Percentiles rank a stretch among this genome's conserved stretches.
Conservation (phyloP, 768 basidiomycete genomes). For the Leccinellum rugosiceps region DNA sequence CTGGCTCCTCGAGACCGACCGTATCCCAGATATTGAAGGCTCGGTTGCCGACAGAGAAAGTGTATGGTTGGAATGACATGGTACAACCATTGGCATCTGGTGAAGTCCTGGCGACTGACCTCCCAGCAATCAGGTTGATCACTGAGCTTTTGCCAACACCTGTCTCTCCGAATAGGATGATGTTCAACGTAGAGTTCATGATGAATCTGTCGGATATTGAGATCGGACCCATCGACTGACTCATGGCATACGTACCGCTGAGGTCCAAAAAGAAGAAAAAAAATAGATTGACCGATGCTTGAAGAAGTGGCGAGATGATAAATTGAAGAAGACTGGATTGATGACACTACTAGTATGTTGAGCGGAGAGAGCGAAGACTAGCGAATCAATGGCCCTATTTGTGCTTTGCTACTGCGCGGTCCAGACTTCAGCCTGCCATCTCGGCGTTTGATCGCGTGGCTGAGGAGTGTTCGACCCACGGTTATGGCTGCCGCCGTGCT, state of each 20-base stretch:
- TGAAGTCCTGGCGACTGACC: conserved; percentile 21
- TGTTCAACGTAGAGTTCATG: conserved; percentile 30
- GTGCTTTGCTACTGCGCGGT: conserved; percentile 10
- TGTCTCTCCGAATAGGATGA: conserved; percentile 44
- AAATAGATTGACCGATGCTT: background rate
- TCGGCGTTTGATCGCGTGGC: conserved; percentile 22
- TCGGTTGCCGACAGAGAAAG: conserved; percentile 15
- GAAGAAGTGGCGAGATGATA: background rate
- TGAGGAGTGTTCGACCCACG: conserved; percentile 15
- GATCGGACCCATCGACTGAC: conserved; percentile 14
- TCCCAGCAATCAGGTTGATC: conserved; percentile 33
- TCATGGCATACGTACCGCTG: conserved; percentile 8
- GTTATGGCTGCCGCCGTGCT: conserved; percentile 1
- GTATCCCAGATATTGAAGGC: conserved; percentile 33
- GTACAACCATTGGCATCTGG: conserved; percentile 37
- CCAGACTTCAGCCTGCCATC: conserved; percentile 5
- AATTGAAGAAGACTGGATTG: background rate
- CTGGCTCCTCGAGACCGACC: conserved; percentile 33
- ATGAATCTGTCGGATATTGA: conserved; percentile 11
- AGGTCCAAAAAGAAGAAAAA: background rate
- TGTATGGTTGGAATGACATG: conserved; percentile 30
- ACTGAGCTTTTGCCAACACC: conserved; percentile 37
- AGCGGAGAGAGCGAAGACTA: background rate
- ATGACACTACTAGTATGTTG: background rate
- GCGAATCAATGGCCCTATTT: conserved; percentile 12